Percentiles rank a stretch among this genome's conserved stretches.
These are phyloP conservation scores for Bryoglossum gracile DNA, from an alignment of 495 filamentous ascomycete species.

Conservation along the genomic window DNA sequence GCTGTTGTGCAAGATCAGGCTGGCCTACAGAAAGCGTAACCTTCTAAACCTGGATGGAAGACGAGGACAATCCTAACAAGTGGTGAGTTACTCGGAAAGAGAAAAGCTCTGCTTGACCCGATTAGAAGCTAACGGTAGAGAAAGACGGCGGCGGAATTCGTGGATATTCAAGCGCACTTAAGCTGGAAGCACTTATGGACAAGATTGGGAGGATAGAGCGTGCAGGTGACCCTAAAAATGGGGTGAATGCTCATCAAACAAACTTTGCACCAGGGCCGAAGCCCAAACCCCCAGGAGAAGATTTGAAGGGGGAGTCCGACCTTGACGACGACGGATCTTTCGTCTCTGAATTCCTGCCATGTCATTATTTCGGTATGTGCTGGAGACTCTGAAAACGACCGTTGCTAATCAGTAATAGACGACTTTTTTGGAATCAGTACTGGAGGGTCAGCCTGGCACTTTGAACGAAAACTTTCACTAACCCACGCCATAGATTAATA, in stretches of 20 bases:
- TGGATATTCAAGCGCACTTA: background rate
- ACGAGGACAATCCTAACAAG: no score
- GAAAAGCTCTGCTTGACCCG: background rate
- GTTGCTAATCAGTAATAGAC: background rate
- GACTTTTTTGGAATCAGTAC: constrained; percentile 1
- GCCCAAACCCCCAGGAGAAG: background rate
- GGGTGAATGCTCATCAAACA: background rate
- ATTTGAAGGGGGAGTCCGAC: background rate
- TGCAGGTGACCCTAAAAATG: background rate
- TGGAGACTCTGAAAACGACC: background rate
- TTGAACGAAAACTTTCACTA: background rate
- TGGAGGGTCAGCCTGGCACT: background rate
- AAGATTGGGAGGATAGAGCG: background rate
- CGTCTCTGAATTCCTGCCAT: background rate
- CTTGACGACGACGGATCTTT: background rate
- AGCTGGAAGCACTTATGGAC: background rate
- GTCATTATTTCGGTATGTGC: constrained; percentile 1
- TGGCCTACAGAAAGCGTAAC: no score
- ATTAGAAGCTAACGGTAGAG: background rate
- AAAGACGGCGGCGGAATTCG: constrained; percentile 2
- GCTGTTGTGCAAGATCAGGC: no score
- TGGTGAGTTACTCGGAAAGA: background rate
- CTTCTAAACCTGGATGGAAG: no score
- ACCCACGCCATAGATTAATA: constrained; percentile 1
- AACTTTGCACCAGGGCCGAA: background rate